Evolutionary conservation across 2,329 filamentous ascomycete genomes (phyloP).

Genomic region (Apiospora kogelbergensis): DNA sequence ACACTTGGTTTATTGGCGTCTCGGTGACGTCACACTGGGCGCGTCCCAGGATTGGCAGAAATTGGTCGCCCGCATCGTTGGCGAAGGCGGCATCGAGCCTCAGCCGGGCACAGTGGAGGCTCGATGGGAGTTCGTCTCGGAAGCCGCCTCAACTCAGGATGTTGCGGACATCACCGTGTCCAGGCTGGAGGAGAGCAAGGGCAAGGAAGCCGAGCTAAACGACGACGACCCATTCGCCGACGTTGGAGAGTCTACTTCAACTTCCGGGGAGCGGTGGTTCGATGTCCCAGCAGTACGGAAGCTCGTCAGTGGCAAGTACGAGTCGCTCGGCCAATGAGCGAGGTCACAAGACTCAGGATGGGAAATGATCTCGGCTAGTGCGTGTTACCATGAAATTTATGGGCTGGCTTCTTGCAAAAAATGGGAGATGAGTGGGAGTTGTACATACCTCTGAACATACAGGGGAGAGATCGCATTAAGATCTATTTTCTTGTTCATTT

Average conservation of each 20-base stretch:
- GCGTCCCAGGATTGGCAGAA: conserved; percentile 65
- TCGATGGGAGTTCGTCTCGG: conserved; percentile 64
- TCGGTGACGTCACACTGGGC: conserved; percentile 71
- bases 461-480: neutral
- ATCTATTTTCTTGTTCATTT: neutral
- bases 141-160: conserved; percentile 8
- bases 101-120: conserved; percentile 79
- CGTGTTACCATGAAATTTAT: neutral
- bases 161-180: conserved; percentile 60
- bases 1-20: conserved; percentile 76
- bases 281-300: conserved; percentile 66
- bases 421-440: neutral
- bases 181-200: conserved; percentile 52
- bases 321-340: neutral
- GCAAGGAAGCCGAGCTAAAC: conserved; percentile 38
- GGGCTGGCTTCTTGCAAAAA: neutral
- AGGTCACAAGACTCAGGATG: neutral
- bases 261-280: conserved; percentile 54
- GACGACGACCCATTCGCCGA: conserved; percentile 72
- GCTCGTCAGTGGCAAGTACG: conserved; percentile 75
- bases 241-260: conserved; percentile 31
- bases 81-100: conserved; percentile 69
- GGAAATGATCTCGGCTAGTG: neutral
- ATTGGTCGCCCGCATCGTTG: conserved; percentile 77
- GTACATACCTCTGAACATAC: neutral